Evolutionary conservation across 768 basidiomycete species (phyloP), one percentile per base, ranked within the genome.

Genomic region (Amanita inopinata): DNA sequence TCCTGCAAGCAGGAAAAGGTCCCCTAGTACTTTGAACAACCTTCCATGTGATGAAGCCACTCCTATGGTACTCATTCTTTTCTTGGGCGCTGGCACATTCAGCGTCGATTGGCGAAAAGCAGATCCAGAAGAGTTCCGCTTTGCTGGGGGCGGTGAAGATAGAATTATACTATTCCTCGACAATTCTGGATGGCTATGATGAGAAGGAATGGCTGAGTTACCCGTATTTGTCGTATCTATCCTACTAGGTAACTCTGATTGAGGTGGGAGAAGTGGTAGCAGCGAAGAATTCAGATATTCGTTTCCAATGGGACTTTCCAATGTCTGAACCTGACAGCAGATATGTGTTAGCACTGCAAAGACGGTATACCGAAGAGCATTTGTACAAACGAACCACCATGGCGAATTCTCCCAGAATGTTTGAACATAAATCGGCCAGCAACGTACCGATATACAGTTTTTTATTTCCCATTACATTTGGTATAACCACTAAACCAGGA

Each of bases 1-100:
- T n/a, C 96, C 94, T 5, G 89, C 74, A 18, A 98, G 65, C 12
- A 97, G 63, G 61, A 84, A 93, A 51, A 96, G 73, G 58, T 97
- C 91, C 0, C 80, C 94, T 10, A 89, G 70, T 18, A 93, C 71
- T 61, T 94, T 97, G 61, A 79, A 85, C 27, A 94, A 69, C 43
- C 94, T 69, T 18, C 84, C 94, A 60, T 85, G 85, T 2, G 87
- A 83, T 6, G 85, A 83, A 10, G 80, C 75, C 2, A 75, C 73
- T 12, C 82, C 77, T 51, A 80, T 68, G 33, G 71, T 65, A 51
- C 76, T 77, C 47, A 74, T 53, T 25, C 86, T 73, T 52, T 85
- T 83, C 59, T 78, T 79, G 23, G 65, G 56, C 5, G 67, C 59
- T 32, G 72, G 64, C 8, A 65, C 55, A 23, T 56, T 66, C 27